Evolutionary conservation across 2,329 filamentous ascomycete genomes (phyloP).

Genomic region (Zasmidium citrigriseum): DNA sequence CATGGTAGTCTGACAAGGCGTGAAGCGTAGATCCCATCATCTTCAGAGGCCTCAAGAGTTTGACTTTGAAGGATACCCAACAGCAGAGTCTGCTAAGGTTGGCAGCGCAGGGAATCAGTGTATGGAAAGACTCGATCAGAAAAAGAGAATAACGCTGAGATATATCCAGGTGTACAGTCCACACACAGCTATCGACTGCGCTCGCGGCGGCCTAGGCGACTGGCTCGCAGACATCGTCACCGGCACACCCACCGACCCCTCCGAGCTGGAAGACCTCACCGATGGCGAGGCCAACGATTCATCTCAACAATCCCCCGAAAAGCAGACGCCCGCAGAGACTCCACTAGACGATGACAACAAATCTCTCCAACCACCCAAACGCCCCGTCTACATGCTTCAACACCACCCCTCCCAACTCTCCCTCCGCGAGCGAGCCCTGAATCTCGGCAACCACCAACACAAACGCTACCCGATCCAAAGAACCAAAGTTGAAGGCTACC

Average conservation of each 20-base stretch:
- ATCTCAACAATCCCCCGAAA: slow-evolving; percentile 7
- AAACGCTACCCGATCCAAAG: slow-evolving; percentile 57
- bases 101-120: slow-evolving; percentile 82
- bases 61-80: slow-evolving; percentile 82
- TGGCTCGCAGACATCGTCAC: slow-evolving; percentile 90
- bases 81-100: slow-evolving; percentile 82
- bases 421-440: slow-evolving; percentile 35
- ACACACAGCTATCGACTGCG: slow-evolving; percentile 91
- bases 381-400: slow-evolving; percentile 46
- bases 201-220: slow-evolving; percentile 80
- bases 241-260: slow-evolving; percentile 46
- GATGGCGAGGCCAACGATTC: slow-evolving; percentile 12
- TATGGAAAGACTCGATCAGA: slow-evolving; percentile 17
- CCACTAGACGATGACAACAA: slow-evolving; percentile 35
- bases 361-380: slow-evolving; percentile 34
- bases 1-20: slow-evolving; percentile 26
- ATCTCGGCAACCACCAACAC: slow-evolving; percentile 48
- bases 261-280: slow-evolving; percentile 18
- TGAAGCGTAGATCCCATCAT: slow-evolving; percentile 80
- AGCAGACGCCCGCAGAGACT: slow-evolving; percentile 12
- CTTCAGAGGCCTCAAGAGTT: slow-evolving; percentile 85
- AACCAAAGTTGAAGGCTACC: slow-evolving; percentile 42
- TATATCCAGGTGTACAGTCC: slow-evolving; percentile 73
- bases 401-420: slow-evolving; percentile 52
- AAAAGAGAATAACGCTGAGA: background rate